Conservation (phyloP, 257 asterid species). For the Solanum ossicruentum region DNA sequence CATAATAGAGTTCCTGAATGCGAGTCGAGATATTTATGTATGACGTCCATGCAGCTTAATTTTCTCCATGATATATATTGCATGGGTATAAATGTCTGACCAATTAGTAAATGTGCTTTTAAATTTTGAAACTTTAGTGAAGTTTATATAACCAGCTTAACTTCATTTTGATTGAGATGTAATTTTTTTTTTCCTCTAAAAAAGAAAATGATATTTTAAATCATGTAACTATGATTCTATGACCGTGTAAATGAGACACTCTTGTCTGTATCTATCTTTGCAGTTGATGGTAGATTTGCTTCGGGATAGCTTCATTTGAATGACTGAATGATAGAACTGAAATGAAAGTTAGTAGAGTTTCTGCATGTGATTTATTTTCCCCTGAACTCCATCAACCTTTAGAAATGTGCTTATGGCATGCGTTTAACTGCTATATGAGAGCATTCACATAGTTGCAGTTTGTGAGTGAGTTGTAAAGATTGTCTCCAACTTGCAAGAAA, state of each 20-base stretch:
- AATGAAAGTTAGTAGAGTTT: background rate
- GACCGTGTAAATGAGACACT: background rate
- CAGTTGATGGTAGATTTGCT: background rate
- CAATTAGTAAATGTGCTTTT: background rate
- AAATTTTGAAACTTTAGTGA: background rate
- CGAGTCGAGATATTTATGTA: background rate
- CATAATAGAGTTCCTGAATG: background rate
- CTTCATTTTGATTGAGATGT: background rate
- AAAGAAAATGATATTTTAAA: background rate
- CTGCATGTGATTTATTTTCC: background rate
- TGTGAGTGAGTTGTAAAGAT: background rate
- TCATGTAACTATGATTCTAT: background rate
- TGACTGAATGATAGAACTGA: background rate
- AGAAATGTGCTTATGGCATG: background rate
- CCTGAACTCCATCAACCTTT: background rate
- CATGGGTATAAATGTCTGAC: background rate
- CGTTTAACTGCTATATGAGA: background rate
- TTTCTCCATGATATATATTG: background rate
- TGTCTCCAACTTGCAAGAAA: background rate
- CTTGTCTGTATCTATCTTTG: background rate
- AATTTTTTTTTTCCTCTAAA: background rate
- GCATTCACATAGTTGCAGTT: background rate
- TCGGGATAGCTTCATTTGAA: background rate
- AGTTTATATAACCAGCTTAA: background rate
- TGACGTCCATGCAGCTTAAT: background rate